Percentiles rank a stretch among this genome's conserved stretches.
Conservation (phyloP, 139 green algal species). For the Zygnema circumcarinatum region DNA sequence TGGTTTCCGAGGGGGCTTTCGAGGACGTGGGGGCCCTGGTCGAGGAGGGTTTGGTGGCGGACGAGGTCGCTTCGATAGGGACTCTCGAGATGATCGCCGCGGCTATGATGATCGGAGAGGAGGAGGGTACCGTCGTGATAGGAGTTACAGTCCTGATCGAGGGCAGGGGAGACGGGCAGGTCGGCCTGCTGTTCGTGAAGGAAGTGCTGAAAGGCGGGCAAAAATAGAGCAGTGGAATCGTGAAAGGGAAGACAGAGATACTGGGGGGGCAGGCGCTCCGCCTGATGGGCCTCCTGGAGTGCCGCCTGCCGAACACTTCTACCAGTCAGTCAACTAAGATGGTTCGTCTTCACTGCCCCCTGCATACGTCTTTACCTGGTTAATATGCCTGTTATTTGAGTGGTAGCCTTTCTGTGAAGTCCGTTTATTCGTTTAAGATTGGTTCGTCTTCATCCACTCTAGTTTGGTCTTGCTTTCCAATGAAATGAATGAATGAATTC, state of each 20-base stretch:
- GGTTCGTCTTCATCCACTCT: no score
- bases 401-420: no score
- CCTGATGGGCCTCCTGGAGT: neutral
- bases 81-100: neutral
- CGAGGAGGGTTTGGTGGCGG: neutral
- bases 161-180: neutral
- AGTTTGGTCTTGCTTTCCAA: no score
- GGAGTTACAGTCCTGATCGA: slow-evolving; percentile 43
- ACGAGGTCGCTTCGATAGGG: slow-evolving; percentile 19
- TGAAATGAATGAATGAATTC: no score
- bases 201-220: slow-evolving; percentile 54
- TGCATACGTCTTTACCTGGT: no score
- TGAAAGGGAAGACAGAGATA: slow-evolving; percentile 52
- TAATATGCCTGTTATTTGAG: no score
- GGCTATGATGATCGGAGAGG: neutral
- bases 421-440: no score
- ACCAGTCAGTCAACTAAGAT: neutral
- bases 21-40: neutral
- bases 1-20: neutral
- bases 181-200: slow-evolving; percentile 24
- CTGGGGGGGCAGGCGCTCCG: neutral
- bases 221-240: slow-evolving; percentile 64
- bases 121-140: neutral
- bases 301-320: neutral
- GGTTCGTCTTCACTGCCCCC: neutral